Base-by-base conservation (phyloP, 306 rosid species). In the Dicorynia guianensis region DNA sequence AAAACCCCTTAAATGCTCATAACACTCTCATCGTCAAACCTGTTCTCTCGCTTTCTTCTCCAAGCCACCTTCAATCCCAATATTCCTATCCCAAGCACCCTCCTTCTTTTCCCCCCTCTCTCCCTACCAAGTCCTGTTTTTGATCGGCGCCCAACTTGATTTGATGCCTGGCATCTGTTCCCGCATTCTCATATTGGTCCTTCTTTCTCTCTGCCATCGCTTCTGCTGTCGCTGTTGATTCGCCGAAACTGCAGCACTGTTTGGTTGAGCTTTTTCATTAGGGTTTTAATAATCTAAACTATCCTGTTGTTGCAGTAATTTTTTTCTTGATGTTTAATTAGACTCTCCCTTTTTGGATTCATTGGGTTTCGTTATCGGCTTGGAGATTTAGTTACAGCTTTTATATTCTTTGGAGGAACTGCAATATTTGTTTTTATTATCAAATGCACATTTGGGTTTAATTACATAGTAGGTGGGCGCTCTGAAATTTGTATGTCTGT, bases 201-300 rank as follows among this genome's bases (percentile, higher is more conserved):
- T 44, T 63, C 53, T 63, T 36, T 52, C 17, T 63, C 14, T 54
- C 34, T 83, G n/a, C 62, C 57, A n/a, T 1, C 77, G 76, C 49
- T 46, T 67, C 70, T 30, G 14, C 30, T 55, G 20, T 60, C 81
- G 71, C 76, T 75, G 15, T 76, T 76, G 85, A 75, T 85, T 84
- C 72, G 81, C 78, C 82, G 69, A 49, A 75, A 55, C 85, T 81
- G 53, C 80, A 65, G 10, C 82, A 69, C 36, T 82, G 30, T 67
- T 67, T 64, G 77, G 82, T 86, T 88, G 63, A 67, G 10, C 50
- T 7, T 60, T 46, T 60, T 38, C 39, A 33, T 76, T 71, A 70
- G 87, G 93, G 84, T 77, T 80, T 66, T 49, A 76, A 76, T 64
- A 38, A 52, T 84, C 81, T 63, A 63, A 63, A 14, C 65, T 52